phyloP scores from a whole-genome alignment of 1,284 basidiomycete species.

The Melanopsichium pennsylvanicum region DNA sequence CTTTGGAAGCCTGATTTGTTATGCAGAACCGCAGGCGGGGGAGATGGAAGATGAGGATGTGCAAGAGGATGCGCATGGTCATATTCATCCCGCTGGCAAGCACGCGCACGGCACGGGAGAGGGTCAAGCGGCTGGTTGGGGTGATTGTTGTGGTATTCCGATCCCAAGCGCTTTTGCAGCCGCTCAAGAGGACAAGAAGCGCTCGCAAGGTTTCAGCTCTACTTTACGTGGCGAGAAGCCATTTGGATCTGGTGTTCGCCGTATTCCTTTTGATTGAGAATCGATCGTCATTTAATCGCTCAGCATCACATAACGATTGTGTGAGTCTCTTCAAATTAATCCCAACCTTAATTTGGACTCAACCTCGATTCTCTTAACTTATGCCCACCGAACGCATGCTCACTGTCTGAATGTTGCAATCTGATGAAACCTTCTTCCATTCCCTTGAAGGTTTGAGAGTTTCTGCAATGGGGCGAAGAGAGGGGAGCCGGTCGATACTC shows the following conservation, averaged over 20 bases:
- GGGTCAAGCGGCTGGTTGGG: constrained; percentile 72
- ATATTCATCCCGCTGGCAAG: constrained; percentile 68
- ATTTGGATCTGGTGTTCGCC: constrained; percentile 24
- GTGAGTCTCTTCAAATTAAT: too few relatives aligned
- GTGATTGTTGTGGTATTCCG: constrained; percentile 74
- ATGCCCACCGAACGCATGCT: too few relatives aligned
- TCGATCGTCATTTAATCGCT: background rate
- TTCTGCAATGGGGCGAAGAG: too few relatives aligned
- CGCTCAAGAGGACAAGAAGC: constrained; percentile 56
- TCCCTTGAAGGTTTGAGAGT: too few relatives aligned
- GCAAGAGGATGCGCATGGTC: constrained; percentile 71
- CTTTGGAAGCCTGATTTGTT: constrained; percentile 84
- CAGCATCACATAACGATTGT: too few relatives aligned
- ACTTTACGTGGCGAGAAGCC: constrained; percentile 32
- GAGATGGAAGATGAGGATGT: constrained; percentile 68
- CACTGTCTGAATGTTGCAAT: too few relatives aligned
- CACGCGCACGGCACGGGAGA: constrained; percentile 67
- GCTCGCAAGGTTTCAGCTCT: constrained; percentile 27
- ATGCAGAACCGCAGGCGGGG: constrained; percentile 69
- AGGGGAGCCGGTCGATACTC: too few relatives aligned
- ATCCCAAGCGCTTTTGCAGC: constrained; percentile 68
- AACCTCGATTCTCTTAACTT: too few relatives aligned
- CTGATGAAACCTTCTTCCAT: too few relatives aligned
- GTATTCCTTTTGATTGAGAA: constrained; percentile 42
- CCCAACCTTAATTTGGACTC: too few relatives aligned